Base-by-base conservation (phyloP, 768 basidiomycete species). In the Boletus bicolor region DNA sequence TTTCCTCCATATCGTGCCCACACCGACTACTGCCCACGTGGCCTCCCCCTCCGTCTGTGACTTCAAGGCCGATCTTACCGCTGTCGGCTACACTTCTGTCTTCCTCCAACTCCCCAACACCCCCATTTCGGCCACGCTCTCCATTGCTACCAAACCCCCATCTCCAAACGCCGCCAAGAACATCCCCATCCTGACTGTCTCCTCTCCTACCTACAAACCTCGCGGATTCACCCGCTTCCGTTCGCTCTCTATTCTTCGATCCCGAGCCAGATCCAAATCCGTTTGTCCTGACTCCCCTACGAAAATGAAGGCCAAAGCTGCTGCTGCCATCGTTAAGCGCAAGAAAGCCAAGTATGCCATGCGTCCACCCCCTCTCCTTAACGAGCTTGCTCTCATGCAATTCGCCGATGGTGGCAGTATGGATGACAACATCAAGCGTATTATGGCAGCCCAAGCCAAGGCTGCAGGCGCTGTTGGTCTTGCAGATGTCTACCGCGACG, bases 311-410 rank as follows among this genome's bases (percentile, higher is more conserved):
- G 53, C 57, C 28, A 63, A 61, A 36, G 50, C 43, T 3, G 55
- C 59, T 4, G 65, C 71, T 44, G 66, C 74, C 12, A 69, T 80
- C 30, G 72, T 75, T 11, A 77, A 76, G 64, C 76, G 76, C 60
- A 84, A 83, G 66, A 85, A 80, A 67, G 73, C 77, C 12, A 76
- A 80, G 55, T 80, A 84, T 66, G 69, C 74, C 9, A 66, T 72
- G 15, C 75, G 69, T 34, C 61, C 73, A 69, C 43, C 84, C 3
- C 78, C 86, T 3, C 80, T 89, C 47, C 77, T 81, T 4, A 82
- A 82, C 51, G 86, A 89, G 57, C 77, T 89, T 51, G 84, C 82
- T 0, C 72, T 89, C 53, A 82, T 85, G 80, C 88, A 89, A 69
- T 82, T 88, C 56, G 66, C 75, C 11, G 85, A 84, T 41, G 88